phyloP scores from a whole-genome alignment of 768 basidiomycete genomes.

The Russula ochroleuca region DNA sequence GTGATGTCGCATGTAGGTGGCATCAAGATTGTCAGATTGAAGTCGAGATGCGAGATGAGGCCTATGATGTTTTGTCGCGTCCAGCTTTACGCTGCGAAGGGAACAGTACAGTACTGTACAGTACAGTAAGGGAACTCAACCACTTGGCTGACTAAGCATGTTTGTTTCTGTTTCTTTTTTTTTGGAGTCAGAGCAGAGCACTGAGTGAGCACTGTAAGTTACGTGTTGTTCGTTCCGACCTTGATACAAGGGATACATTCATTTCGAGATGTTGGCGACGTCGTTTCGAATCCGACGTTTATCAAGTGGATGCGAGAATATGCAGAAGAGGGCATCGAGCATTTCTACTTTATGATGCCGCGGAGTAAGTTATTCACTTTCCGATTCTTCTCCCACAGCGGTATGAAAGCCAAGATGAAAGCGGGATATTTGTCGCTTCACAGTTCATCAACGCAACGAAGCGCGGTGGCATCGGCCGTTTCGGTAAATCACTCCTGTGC shows the following conservation, averaged over 20 bases:
- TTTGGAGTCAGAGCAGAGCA: no score
- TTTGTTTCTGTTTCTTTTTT: no score
- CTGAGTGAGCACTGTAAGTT: no score
- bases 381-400: no score
- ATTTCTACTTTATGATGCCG: slow-evolving; percentile 99
- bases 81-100: no score
- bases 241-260: slow-evolving; percentile 66
- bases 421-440: neutral
- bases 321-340: slow-evolving; percentile 85
- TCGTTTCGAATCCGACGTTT: slow-evolving; percentile 82
- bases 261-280: slow-evolving; percentile 97
- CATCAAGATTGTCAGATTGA: no score
- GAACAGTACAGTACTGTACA: no score
- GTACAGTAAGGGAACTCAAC: no score
- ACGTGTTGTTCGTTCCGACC: neutral
- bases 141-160: no score
- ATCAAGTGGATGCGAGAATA: slow-evolving; percentile 93
- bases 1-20: no score
- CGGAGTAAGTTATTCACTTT: slow-evolving; percentile 58
- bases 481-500: slow-evolving; percentile 97
- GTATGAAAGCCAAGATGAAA: neutral
- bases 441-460: slow-evolving; percentile 99
- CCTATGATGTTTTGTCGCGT: no score
- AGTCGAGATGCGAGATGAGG: no score
- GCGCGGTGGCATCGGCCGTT: slow-evolving; percentile 92